Evolutionary conservation across 2,329 filamentous ascomycete genomes (phyloP), one percentile per base, ranked within the genome.

Genomic region (Sphaerostilbella broomeana): DNA sequence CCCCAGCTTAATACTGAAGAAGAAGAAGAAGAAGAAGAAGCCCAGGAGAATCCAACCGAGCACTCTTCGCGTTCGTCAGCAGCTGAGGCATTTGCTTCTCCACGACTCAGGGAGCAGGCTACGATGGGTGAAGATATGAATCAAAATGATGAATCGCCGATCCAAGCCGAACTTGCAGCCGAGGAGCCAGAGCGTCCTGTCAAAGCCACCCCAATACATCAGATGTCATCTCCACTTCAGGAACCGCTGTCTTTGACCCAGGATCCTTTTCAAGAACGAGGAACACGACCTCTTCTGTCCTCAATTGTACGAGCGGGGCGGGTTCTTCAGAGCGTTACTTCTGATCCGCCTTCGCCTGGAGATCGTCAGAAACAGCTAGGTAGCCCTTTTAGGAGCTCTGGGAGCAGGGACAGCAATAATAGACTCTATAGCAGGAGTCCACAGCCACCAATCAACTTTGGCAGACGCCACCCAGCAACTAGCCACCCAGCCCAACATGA

Each of bases 281-380:
- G 53, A 2, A 44, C 49, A 11, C 66, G 71, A 7, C 69, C 70
- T 18, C 63, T 61, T 5, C 59, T 79, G 0, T 77, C 74, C 5
- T 73, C 75, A 2, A 77, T 77, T 24, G 69, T 79, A n/a, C 65
- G 74, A 31, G 75, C 68, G 18, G 75, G 74, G 3, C 64, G 72
- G 33, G 73, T 68, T 20, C 56, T 79, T 11, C 75, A 78, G 50
- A 74, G 67, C 42, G 70, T 79, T 25, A 74, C 75, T 9, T 77
- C 74, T 0, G 75, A 78, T 46, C 71, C 72, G 6, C 72, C 74
- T 1, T 77, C 75, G 0, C 75, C 75, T 2, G 69, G 70, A 35
- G 63, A 57, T 6, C 64, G 63, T n/a, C 70, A 72, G 29, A 63
- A 64, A 22, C 67, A 69, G 9, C 58, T 79, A 3, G 66, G 73